Evolutionary conservation across 768 basidiomycete genomes (phyloP).

Genomic region (Mycena indigotica): DNA sequence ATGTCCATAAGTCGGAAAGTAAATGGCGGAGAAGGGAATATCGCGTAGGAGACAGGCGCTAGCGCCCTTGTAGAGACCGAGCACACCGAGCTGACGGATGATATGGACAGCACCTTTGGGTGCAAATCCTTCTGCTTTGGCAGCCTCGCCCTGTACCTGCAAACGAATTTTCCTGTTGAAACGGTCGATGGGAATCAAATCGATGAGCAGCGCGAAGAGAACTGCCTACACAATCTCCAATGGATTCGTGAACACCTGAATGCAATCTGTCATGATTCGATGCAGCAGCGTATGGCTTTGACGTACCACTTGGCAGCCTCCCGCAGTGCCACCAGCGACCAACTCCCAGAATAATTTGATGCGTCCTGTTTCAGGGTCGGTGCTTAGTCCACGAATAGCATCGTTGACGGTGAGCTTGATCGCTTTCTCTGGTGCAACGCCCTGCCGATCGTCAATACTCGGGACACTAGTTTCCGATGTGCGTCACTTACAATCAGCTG

Average conservation of each 20-base stretch:
- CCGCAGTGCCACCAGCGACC: constrained; percentile 88
- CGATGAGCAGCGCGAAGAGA: background rate
- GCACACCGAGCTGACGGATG: constrained; percentile 85
- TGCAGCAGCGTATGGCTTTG: background rate
- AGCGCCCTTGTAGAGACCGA: constrained; percentile 93
- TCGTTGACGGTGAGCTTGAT: constrained; percentile 98
- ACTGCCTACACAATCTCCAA: constrained; percentile 87
- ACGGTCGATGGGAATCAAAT: constrained; percentile 11
- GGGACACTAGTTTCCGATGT: background rate
- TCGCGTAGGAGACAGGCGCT: constrained; percentile 92
- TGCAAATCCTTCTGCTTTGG: constrained; percentile 77
- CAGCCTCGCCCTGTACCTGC: constrained; percentile 94
- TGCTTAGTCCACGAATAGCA: constrained; percentile 76
- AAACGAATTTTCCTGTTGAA: constrained; percentile 81
- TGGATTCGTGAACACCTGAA: constrained; percentile 94
- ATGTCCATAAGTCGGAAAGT: constrained; percentile 87
- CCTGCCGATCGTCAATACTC: constrained; percentile 45
- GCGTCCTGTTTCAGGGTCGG: constrained; percentile 94
- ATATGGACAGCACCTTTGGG: constrained; percentile 91
- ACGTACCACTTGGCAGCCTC: constrained; percentile 97
- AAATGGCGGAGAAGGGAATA: constrained; percentile 96
- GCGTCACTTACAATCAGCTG: constrained; percentile 72
- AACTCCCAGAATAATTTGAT: constrained; percentile 93
- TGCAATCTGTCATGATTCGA: constrained; percentile 7
- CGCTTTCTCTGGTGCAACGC: constrained; percentile 95